A percentile compares a stretch with the other conserved stretches of the same genome.
phyloP scores from a whole-genome alignment of 176 grass and related monocot genomes.

The Oryza glaberrima region DNA sequence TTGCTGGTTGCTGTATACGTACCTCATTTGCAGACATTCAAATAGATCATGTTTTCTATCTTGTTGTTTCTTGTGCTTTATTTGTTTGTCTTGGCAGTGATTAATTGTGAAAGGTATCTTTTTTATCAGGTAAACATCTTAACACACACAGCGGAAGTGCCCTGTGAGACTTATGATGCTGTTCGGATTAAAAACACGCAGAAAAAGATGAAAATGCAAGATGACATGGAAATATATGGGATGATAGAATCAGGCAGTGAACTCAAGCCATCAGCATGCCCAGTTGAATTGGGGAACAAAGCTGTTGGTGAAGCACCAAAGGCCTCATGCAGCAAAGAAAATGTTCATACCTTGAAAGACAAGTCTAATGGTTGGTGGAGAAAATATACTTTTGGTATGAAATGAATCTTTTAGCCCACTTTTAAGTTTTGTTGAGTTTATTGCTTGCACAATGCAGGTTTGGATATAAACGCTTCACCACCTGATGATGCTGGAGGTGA shows the following conservation, averaged over 20 bases:
- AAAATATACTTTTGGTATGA: not conserved
- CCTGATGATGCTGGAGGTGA: conserved; percentile 13
- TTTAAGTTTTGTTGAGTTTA: conserved; percentile 8
- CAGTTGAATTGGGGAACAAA: conserved; percentile 34
- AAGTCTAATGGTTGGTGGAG: conserved; percentile 19
- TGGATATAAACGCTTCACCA: conserved; percentile 44
- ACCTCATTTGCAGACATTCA: not conserved
- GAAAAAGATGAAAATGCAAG: conserved; percentile 52
- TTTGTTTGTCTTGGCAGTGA: not conserved
- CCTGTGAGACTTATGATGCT: conserved; percentile 17
- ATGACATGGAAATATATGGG: conserved; percentile 44
- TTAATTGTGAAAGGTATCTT: conserved; percentile 28
- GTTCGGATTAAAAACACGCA: conserved; percentile 42
- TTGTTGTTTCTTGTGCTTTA: not conserved
- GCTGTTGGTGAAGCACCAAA: not conserved
- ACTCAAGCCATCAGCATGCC: not conserved
- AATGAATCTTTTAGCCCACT: not conserved
- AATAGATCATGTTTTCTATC: not conserved
- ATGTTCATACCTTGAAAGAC: not conserved
- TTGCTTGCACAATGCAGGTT: conserved; percentile 28
- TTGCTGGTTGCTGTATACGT: not conserved
- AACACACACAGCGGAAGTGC: conserved; percentile 63
- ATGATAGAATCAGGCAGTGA: not conserved
- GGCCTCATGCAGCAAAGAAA: conserved; percentile 29
- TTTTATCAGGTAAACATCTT: conserved; percentile 75